phyloP scores from a whole-genome alignment of 2,329 filamentous ascomycete genomes.

The Aspergillus japonicus region DNA sequence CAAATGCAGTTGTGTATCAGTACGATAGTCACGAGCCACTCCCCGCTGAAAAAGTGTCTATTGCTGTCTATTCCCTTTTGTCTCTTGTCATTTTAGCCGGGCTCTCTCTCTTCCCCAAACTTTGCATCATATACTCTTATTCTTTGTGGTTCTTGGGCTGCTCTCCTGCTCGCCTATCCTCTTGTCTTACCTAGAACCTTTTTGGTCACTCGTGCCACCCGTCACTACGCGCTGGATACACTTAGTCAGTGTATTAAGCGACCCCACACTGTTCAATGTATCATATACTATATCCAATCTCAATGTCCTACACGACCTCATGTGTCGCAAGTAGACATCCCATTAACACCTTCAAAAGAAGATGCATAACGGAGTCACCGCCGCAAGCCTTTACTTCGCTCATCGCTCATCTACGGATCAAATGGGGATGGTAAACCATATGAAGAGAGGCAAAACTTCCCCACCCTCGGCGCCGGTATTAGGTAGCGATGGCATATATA shows the following conservation, averaged over 20 bases:
- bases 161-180: conserved; percentile 20
- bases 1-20: not conserved
- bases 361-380: too few species aligned
- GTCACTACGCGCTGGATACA: not conserved
- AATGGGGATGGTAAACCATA: too few species aligned
- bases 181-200: not conserved
- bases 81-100: not conserved
- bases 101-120: not conserved
- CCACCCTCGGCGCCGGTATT: too few species aligned
- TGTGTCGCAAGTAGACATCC: too few species aligned
- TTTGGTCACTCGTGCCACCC: not conserved
- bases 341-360: too few species aligned
- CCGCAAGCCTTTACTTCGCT: too few species aligned
- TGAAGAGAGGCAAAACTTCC: too few species aligned
- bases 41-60: not conserved
- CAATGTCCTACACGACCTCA: not conserved
- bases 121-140: not conserved
- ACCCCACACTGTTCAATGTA: not conserved
- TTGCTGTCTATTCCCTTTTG: not conserved
- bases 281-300: not conserved
- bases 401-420: too few species aligned
- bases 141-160: not conserved
- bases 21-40: not conserved
- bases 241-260: not conserved
- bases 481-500: too few species aligned